phyloP scores from a whole-genome alignment of 2,329 filamentous ascomycete genomes.

The Phialophora tarda region DNA sequence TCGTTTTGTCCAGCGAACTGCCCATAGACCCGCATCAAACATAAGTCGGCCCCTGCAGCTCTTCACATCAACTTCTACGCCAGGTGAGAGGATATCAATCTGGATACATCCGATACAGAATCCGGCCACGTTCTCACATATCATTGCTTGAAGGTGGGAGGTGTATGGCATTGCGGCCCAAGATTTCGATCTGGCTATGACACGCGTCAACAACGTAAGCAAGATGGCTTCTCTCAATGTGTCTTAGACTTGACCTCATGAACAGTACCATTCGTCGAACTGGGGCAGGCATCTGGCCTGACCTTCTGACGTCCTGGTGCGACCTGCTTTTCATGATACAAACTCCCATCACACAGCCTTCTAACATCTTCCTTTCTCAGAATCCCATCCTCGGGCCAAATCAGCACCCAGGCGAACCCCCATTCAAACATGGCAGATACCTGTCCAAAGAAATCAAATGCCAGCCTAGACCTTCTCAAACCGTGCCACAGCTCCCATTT shows the following conservation, averaged over 20 bases:
- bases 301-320: constrained; percentile 3
- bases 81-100: background rate
- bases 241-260: background rate
- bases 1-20: background rate
- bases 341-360: constrained; percentile 40
- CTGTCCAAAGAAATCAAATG: constrained; percentile 39
- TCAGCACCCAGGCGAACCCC: constrained; percentile 42
- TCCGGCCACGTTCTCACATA: background rate
- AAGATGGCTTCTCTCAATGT: constrained; percentile 2
- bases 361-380: constrained; percentile 43
- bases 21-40: background rate
- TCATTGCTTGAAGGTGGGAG: background rate
- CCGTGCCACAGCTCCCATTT: constrained; percentile 42
- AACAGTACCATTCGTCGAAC: background rate
- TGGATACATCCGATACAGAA: background rate
- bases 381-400: constrained; percentile 42
- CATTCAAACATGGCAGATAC: constrained; percentile 51
- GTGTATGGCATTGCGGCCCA: background rate
- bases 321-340: constrained; percentile 17
- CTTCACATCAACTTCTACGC: background rate
- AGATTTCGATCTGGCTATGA: background rate
- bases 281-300: background rate
- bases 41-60: background rate
- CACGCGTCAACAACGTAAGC: background rate
- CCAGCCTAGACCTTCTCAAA: constrained; percentile 18